phyloP scores from a whole-genome alignment of 805 yeast species.

The Candida xiaguanensis region DNA sequence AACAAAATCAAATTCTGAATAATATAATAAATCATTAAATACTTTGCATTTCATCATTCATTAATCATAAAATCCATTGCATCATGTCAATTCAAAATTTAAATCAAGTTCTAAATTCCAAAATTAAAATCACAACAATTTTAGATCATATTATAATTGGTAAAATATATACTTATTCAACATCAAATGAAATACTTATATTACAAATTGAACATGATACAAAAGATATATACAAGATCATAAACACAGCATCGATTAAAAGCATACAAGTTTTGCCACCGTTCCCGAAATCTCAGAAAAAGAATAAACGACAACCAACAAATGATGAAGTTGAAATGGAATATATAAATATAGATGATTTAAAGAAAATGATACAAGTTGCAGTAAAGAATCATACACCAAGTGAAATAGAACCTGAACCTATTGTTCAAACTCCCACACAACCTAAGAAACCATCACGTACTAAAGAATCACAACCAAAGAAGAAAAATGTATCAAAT shows the following conservation, averaged over 20 bases:
- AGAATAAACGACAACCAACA: conserved; percentile 9
- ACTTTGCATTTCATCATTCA: neutral
- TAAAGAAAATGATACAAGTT: neutral
- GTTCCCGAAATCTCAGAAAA: conserved; percentile 23
- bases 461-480: neutral
- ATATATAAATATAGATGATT: conserved; percentile 4
- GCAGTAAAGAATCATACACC: conserved; percentile 3
- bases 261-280: conserved; percentile 39
- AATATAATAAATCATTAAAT: neutral
- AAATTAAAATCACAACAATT: conserved; percentile 59
- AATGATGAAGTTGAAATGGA: neutral
- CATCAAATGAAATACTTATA: conserved; percentile 38
- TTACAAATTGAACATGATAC: conserved; percentile 10
- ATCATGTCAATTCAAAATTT: conserved; percentile 12
- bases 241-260: conserved; percentile 58
- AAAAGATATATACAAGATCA: conserved; percentile 40
- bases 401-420: neutral
- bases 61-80: neutral
- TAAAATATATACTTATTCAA: conserved; percentile 56
- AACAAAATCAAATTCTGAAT: neutral
- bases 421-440: neutral
- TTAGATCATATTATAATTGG: conserved; percentile 61
- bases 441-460: neutral
- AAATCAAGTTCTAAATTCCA: conserved; percentile 19
- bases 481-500: conserved; percentile 9